Percentiles rank a stretch among this genome's conserved stretches.
Conservation (phyloP, 225 moss, liverwort and hornwort genomes). For the Bryoerythrophyllum caledonicum region DNA sequence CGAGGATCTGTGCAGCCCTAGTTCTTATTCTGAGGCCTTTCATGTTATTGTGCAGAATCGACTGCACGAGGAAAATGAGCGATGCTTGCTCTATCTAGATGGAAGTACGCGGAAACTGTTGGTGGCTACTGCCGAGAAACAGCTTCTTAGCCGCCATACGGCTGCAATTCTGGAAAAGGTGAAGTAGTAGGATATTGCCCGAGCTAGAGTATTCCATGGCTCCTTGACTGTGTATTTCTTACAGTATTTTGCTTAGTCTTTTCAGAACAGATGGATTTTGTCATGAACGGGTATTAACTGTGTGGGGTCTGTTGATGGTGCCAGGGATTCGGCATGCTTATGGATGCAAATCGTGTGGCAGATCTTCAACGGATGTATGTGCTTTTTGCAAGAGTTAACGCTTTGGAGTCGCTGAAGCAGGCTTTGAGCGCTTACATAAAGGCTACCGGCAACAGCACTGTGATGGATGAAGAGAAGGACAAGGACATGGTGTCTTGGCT, state of each 20-base stretch:
- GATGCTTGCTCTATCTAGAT: conserved; percentile 86
- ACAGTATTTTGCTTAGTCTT: background rate
- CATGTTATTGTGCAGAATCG: conserved; percentile 50
- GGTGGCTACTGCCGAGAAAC: conserved; percentile 83
- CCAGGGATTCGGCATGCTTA: conserved; percentile 87
- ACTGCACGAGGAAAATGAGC: conserved; percentile 87
- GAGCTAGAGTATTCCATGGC: background rate
- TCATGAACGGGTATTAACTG: conserved; percentile 3
- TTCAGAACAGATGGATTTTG: background rate
- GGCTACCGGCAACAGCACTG: conserved; percentile 78
- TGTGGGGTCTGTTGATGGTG: background rate
- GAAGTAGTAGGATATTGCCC: background rate
- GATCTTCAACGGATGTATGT: conserved; percentile 89
- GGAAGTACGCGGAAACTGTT: conserved; percentile 78
- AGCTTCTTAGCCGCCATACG: conserved; percentile 87
- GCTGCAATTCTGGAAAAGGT: conserved; percentile 83
- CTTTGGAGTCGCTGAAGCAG: conserved; percentile 72
- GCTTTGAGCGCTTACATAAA: conserved; percentile 81
- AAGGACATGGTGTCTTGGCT: conserved; percentile 92
- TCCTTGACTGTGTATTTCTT: conserved; percentile 3
- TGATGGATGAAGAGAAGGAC: conserved; percentile 97
- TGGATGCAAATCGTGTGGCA: conserved; percentile 88
- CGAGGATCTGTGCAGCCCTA: background rate
- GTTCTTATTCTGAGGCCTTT: background rate
- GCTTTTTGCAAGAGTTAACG: conserved; percentile 71